A percentile compares a stretch with the other conserved stretches of the same genome.
Evolutionary conservation across 2,329 filamentous ascomycete genomes (phyloP).

Genomic region (Colletotrichum graminicola): DNA sequence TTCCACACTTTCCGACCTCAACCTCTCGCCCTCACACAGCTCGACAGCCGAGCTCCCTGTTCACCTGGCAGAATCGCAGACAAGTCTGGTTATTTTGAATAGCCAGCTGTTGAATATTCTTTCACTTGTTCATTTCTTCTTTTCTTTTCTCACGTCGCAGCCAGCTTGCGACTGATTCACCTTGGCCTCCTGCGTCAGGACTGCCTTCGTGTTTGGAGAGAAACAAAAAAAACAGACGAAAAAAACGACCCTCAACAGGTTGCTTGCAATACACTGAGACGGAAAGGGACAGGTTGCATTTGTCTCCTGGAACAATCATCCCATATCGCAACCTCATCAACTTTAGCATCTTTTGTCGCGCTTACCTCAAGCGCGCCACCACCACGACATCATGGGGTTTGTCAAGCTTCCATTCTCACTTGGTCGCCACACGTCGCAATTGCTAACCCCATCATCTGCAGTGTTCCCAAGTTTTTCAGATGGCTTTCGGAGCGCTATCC

Average conservation of each 20-base stretch:
- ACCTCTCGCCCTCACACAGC: slow-evolving; percentile 41
- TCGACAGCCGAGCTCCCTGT: slow-evolving; percentile 44
- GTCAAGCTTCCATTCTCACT: slow-evolving; percentile 19
- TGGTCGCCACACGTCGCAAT: neutral
- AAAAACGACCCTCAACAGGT: neutral
- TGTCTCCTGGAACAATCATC: slow-evolving; percentile 8
- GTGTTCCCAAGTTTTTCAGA: slow-evolving; percentile 92
- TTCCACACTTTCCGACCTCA: slow-evolving; percentile 22
- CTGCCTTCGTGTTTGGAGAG: slow-evolving; percentile 34
- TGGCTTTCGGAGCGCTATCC: slow-evolving; percentile 99
- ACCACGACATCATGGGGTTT: slow-evolving; percentile 49
- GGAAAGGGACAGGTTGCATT: slow-evolving; percentile 3
- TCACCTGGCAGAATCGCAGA: slow-evolving; percentile 41
- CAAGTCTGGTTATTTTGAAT: slow-evolving; percentile 8
- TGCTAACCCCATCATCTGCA: slow-evolving; percentile 46
- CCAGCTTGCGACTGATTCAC: slow-evolving; percentile 36
- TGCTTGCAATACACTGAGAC: slow-evolving; percentile 19
- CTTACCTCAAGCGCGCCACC: slow-evolving; percentile 35
- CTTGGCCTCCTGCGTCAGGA: slow-evolving; percentile 35
- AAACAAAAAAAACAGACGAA: neutral
- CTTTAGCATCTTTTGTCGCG: slow-evolving; percentile 18
- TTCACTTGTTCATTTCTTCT: slow-evolving; percentile 40
- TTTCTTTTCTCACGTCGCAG: slow-evolving; percentile 34
- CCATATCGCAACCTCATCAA: slow-evolving; percentile 12
- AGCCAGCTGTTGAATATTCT: slow-evolving; percentile 38